A percentile compares a stretch with the other conserved stretches of the same genome.
Conservation (phyloP, 2,329 filamentous ascomycete species). For the Monilinia polystroma region DNA sequence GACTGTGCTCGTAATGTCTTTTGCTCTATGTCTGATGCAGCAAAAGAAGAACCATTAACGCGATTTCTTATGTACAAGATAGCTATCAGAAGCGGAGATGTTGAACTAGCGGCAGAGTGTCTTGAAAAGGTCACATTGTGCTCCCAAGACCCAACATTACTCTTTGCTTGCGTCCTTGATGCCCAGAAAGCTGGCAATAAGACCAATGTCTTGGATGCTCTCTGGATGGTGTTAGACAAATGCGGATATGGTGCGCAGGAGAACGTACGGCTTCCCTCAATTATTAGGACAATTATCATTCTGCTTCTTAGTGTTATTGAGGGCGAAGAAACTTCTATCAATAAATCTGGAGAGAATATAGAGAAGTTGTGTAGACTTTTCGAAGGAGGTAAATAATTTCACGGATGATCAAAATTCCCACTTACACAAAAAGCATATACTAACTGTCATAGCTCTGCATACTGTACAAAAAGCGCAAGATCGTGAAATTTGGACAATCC, state of each 20-base stretch:
- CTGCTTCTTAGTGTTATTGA: conserved; percentile 48
- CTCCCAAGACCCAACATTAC: conserved; percentile 56
- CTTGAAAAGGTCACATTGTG: conserved; percentile 58
- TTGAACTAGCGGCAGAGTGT: conserved; percentile 59
- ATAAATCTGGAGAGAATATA: conserved; percentile 27
- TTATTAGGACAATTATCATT: conserved; percentile 62
- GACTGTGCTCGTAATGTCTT: conserved; percentile 56
- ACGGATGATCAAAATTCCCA: neutral
- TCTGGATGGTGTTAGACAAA: conserved; percentile 60
- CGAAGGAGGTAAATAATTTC: conserved; percentile 46
- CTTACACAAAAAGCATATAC: neutral
- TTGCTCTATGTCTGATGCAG: conserved; percentile 56
- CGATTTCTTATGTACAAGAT: conserved; percentile 75
- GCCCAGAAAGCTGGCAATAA: conserved; percentile 66
- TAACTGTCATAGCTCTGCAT: conserved; percentile 31
- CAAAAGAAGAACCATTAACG: conserved; percentile 62
- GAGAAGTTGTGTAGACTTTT: conserved; percentile 57
- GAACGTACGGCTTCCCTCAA: conserved; percentile 58
- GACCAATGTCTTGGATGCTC: conserved; percentile 55
- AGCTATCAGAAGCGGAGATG: conserved; percentile 59
- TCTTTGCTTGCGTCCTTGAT: conserved; percentile 80
- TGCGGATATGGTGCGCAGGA: conserved; percentile 49
- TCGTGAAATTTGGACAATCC: conserved; percentile 51
- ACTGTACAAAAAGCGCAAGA: conserved; percentile 45
- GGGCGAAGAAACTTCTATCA: conserved; percentile 16